Conservation (phyloP, 345 rosid genomes). For the Moringa oleifera region DNA sequence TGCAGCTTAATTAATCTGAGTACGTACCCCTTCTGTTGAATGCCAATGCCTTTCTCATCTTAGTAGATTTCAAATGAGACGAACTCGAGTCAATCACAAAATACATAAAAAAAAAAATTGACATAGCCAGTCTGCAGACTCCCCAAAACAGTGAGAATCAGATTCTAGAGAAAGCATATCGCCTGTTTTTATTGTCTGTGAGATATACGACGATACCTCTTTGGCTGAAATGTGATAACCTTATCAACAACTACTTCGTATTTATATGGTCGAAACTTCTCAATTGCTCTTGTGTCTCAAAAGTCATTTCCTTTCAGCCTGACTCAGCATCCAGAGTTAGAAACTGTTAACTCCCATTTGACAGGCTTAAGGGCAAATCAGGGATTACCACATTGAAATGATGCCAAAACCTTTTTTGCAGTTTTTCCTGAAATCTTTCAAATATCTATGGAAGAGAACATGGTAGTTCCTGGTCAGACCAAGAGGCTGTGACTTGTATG, state of each 20-base stretch:
- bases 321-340: too few relatives aligned
- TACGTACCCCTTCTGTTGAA: not conserved
- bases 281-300: not conserved
- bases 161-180: not conserved
- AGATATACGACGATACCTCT: too few relatives aligned
- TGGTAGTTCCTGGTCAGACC: too few relatives aligned
- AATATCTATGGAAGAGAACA: too few relatives aligned
- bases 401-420: too few relatives aligned
- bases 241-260: slow-evolving; percentile 9
- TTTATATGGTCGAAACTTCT: slow-evolving; percentile 2
- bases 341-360: too few relatives aligned
- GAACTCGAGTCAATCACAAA: not conserved
- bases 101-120: not conserved
- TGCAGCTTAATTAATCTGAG: not conserved
- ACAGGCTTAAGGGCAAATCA: too few relatives aligned
- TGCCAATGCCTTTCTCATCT: not conserved
- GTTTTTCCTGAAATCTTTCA: too few relatives aligned
- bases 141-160: not conserved
- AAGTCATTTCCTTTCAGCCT: too few relatives aligned
- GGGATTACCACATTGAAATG: too few relatives aligned
- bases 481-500: too few relatives aligned
- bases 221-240: slow-evolving; percentile 1
- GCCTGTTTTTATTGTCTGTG: not conserved
- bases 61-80: not conserved
- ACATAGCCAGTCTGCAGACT: not conserved